Conservation (phyloP, 306 rosid genomes). For the Gillenia trifoliata region DNA sequence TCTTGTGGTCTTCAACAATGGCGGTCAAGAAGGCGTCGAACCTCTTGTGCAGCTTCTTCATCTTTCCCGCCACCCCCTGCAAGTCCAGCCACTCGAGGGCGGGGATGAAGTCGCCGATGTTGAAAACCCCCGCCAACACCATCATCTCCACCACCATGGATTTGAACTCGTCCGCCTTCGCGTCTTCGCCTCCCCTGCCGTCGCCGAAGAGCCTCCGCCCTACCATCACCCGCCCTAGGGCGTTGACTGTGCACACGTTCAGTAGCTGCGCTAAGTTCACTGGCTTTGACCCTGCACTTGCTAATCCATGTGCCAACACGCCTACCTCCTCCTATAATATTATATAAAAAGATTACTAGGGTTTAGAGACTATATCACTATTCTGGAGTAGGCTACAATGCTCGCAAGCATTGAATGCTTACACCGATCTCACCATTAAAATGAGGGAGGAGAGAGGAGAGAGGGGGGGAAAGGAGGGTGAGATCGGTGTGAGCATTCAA, state of each 20-base stretch:
- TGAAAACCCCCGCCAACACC: slow-evolving; percentile 61
- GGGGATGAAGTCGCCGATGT: slow-evolving; percentile 72
- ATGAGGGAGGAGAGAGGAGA: no score
- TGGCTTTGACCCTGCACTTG: slow-evolving; percentile 29
- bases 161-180: slow-evolving; percentile 57
- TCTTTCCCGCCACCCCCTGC: slow-evolving; percentile 50
- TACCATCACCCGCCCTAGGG: slow-evolving; percentile 56
- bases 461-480: no score
- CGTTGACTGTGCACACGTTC: slow-evolving; percentile 58
- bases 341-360: not conserved
- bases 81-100: slow-evolving; percentile 57
- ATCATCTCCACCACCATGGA: slow-evolving; percentile 65
- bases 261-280: slow-evolving; percentile 53
- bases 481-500: no score
- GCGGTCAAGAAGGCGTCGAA: slow-evolving; percentile 51
- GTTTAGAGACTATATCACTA: no score
- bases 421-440: no score
- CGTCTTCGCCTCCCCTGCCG: slow-evolving; percentile 34
- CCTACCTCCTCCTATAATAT: slow-evolving; percentile 61
- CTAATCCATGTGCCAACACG: slow-evolving; percentile 38
- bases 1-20: slow-evolving; percentile 54
- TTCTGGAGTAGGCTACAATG: no score
- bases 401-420: no score
- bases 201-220: slow-evolving; percentile 60
- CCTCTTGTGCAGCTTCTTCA: slow-evolving; percentile 57